Conservation (phyloP, 495 filamentous ascomycete species). For the Aspergillus ostianus region DNA sequence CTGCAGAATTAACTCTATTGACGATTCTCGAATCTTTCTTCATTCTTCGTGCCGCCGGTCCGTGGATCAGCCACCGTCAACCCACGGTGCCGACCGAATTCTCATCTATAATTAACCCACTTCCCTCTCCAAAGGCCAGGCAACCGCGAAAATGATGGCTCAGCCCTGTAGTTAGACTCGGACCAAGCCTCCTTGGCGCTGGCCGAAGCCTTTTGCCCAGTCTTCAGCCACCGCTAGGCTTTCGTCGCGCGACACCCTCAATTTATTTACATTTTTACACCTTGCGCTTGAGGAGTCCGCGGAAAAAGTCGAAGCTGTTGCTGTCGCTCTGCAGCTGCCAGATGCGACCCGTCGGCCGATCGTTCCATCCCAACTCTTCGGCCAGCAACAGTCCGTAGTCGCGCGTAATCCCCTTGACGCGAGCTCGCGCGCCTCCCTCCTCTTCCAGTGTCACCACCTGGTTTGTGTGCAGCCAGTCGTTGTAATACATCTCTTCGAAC, state of each 20-base stretch:
- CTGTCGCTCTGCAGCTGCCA: slow-evolving; percentile 91
- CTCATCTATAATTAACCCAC: too few relatives aligned
- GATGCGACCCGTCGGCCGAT: slow-evolving; percentile 69
- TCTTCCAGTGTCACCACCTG: slow-evolving; percentile 89
- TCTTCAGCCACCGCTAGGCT: background rate
- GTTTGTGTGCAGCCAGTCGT: slow-evolving; percentile 83
- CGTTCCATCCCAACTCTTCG: slow-evolving; percentile 74
- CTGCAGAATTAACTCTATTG: too few relatives aligned
- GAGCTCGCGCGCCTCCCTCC: slow-evolving; percentile 71
- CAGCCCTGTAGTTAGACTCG: slow-evolving; percentile 2
- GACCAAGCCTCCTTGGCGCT: slow-evolving; percentile 10
- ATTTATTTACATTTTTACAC: slow-evolving; percentile 21
- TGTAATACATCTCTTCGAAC: slow-evolving; percentile 80
- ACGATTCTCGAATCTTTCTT: too few relatives aligned
- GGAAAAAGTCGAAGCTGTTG: slow-evolving; percentile 99
- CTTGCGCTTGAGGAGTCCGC: slow-evolving; percentile 82
- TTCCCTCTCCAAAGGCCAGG: too few relatives aligned
- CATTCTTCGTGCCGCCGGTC: too few relatives aligned
- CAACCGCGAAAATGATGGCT: background rate
- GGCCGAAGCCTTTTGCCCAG: background rate
- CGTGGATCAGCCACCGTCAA: too few relatives aligned
- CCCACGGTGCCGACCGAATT: too few relatives aligned
- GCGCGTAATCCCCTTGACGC: slow-evolving; percentile 84
- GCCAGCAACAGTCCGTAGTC: slow-evolving; percentile 85
- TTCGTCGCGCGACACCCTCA: too few relatives aligned